Evolutionary conservation across 2,329 filamentous ascomycete species (phyloP), one percentile per base, ranked within the genome.

Genomic region (Fonsecaea erecta): DNA sequence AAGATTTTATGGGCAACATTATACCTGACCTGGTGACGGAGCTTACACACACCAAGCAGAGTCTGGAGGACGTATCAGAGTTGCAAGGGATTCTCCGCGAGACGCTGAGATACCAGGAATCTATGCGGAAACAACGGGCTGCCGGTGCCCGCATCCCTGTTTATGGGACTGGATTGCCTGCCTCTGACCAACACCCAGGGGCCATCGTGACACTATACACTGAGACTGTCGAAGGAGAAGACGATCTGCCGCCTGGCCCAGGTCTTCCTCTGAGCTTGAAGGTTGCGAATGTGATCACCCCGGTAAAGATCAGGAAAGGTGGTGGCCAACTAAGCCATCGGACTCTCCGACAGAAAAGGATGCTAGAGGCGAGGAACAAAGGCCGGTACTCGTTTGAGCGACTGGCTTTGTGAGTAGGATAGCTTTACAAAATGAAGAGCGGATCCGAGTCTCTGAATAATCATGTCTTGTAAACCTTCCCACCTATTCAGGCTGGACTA

Each of bases 301-400:
- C 79, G 64, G 77, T 77, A 21, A 84, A 83, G 70, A 75, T 83
- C 35, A 75, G 78, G 62, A 91, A 84, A 80, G 90, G 70, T 81
- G 88, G 71, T 82, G 91, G 92, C 18, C 90, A 92, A 79, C 81
- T 92, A 46, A 83, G 88, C 68, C 81, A 85, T 75, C 86, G 91
- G 71, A 92, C 84, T 71, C 82, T 81, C 71, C 83, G 92, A 76
- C 90, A 96, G 79, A 88, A 89, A 64, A 91, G 90, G 18, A 87
- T 90, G 77, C 79, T 96, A 76, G 86, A 90, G 74, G 92, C 90
- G 74, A 90, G 91, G 79, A 89, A 88, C 75, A 89, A 93, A 67
- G 90, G 90, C 62, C 87, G 89, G 70, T 97, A 97, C 79, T 92
- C 90, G 53, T 84, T 94, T 70, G 92, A 97, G 80, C 86, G 87